Evolutionary conservation across 805 yeast species (phyloP).

Genomic region (Kazachstania africana): DNA sequence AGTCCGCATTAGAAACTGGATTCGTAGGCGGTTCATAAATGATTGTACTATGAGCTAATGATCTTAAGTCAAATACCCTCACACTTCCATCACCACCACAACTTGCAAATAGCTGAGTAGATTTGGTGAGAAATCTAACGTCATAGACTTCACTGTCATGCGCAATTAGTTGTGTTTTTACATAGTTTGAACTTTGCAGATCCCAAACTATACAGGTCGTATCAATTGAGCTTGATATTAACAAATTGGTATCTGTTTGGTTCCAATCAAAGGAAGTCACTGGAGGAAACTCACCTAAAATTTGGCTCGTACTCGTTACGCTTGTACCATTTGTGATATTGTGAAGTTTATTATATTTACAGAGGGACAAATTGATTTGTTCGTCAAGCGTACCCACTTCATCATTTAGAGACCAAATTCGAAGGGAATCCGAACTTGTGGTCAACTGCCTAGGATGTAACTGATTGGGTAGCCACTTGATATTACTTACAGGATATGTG

Average conservation of each 20-base stretch:
- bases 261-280: slow-evolving; percentile 94
- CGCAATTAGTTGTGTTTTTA: slow-evolving; percentile 89
- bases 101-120: slow-evolving; percentile 67
- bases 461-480: slow-evolving; percentile 25
- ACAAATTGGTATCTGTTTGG: slow-evolving; percentile 48
- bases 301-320: slow-evolving; percentile 1
- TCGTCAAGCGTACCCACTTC: slow-evolving; percentile 26
- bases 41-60: slow-evolving; percentile 87
- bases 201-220: slow-evolving; percentile 98
- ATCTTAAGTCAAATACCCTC: slow-evolving; percentile 79
- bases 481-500: slow-evolving; percentile 24
- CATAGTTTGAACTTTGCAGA: slow-evolving; percentile 34
- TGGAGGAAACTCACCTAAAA: slow-evolving; percentile 51
- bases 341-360: slow-evolving; percentile 33
- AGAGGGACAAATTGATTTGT: slow-evolving; percentile 30
- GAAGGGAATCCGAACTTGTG: slow-evolving; percentile 26
- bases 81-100: slow-evolving; percentile 95
- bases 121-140: slow-evolving; percentile 68
- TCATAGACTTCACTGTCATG: slow-evolving; percentile 94
- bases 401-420: slow-evolving; percentile 24
- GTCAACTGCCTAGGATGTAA: slow-evolving; percentile 22
- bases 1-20: slow-evolving; percentile 1
- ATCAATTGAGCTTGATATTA: slow-evolving; percentile 82
- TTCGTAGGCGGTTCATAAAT: slow-evolving; percentile 63
- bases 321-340: background rate